A percentile compares a stretch with the other conserved stretches of the same genome.
Conservation (phyloP, 164 flowering plant genomes). For the Chimonanthus salicifolius region DNA sequence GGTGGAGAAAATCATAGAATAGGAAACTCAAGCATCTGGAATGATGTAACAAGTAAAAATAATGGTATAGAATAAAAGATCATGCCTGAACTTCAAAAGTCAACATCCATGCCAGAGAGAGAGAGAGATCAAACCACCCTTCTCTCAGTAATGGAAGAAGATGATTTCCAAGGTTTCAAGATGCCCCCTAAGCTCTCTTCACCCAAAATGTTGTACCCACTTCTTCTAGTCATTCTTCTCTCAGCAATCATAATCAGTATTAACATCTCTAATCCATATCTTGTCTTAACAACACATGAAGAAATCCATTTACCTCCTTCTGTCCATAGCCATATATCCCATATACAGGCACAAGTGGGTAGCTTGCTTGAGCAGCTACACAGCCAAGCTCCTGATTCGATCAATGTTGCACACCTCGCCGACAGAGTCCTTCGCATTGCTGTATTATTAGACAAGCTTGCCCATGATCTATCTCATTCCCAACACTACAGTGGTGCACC, state of each 20-base stretch:
- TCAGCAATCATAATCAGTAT: slow-evolving; percentile 16
- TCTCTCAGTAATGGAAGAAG: slow-evolving; percentile 19
- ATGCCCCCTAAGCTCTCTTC: slow-evolving; percentile 17
- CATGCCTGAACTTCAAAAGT: too few relatives aligned
- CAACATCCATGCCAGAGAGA: too few relatives aligned
- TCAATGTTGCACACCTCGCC: slow-evolving; percentile 15
- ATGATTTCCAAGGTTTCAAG: slow-evolving; percentile 18
- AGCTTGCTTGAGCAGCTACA: slow-evolving; percentile 26
- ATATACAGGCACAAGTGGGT: slow-evolving; percentile 30
- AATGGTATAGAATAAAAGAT: too few relatives aligned
- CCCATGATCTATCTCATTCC: slow-evolving; percentile 11
- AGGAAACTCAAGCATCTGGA: too few relatives aligned
- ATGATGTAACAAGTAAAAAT: too few relatives aligned
- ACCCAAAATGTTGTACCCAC: slow-evolving; percentile 16
- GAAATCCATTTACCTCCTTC: slow-evolving; percentile 17
- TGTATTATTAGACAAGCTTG: slow-evolving; percentile 32
- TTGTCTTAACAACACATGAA: slow-evolving; percentile 11
- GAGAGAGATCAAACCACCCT: neutral
- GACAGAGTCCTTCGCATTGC: slow-evolving; percentile 28
- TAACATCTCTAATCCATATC: slow-evolving; percentile 13
- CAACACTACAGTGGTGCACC: slow-evolving; percentile 9
- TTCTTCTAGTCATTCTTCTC: slow-evolving; percentile 22
- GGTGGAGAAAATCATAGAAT: too few relatives aligned
- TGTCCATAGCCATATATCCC: slow-evolving; percentile 21
- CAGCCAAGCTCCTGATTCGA: slow-evolving; percentile 14